Evolutionary conservation across 2,329 filamentous ascomycete species (phyloP).

Genomic region (Shiraia bambusicola): DNA sequence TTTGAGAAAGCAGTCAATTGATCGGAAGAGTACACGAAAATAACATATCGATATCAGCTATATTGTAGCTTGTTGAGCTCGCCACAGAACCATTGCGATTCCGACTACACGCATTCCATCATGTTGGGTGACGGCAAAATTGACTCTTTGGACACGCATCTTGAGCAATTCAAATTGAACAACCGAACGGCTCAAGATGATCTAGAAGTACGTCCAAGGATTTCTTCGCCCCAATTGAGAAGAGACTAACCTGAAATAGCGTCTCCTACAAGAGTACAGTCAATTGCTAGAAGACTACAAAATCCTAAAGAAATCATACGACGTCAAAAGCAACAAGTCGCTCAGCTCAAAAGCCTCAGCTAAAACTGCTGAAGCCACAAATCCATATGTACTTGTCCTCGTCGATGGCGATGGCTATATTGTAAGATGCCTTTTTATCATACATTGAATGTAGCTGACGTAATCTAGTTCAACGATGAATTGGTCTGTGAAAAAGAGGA

Average conservation of each 20-base stretch:
- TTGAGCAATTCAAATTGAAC: constrained; percentile 31
- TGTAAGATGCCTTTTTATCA: constrained; percentile 8
- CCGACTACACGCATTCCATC: constrained; percentile 4
- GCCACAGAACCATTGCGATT: not conserved
- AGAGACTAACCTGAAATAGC: constrained; percentile 17
- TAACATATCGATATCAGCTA: not conserved
- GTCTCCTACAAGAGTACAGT: constrained; percentile 45
- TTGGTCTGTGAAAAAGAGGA: constrained; percentile 52
- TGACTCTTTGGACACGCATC: constrained; percentile 28
- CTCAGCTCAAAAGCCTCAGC: constrained; percentile 28
- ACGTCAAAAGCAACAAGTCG: constrained; percentile 52
- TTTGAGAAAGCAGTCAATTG: not conserved
- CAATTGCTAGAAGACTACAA: constrained; percentile 57
- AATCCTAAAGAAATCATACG: constrained; percentile 58
- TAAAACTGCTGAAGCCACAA: constrained; percentile 37
- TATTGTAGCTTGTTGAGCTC: not conserved
- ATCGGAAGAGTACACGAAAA: not conserved
- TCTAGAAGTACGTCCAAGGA: constrained; percentile 13
- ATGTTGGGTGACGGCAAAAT: constrained; percentile 31
- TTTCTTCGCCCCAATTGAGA: not conserved
- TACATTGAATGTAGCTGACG: constrained; percentile 2
- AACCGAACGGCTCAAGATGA: constrained; percentile 24
- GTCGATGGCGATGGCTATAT: constrained; percentile 64
- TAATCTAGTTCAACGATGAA: constrained; percentile 51
- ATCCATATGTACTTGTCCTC: constrained; percentile 62